Percentiles rank a stretch among this genome's conserved stretches.
Conservation (phyloP, 169 alveolate genomes). For the Plasmodium cynomolgi region DNA sequence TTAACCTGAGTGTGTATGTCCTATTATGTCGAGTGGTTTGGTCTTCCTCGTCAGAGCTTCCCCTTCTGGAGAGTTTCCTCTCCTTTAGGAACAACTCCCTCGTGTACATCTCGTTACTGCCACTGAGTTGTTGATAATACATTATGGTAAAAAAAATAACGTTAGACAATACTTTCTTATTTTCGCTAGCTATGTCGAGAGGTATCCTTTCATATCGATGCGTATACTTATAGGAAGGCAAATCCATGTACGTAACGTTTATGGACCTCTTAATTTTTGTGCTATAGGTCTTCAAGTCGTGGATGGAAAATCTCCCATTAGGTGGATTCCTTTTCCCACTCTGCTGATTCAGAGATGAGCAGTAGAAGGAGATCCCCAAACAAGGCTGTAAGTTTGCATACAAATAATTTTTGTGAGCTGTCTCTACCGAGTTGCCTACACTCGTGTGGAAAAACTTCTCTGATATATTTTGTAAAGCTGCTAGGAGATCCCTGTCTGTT, state of each 20-base stretch:
- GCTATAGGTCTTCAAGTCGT: conserved; percentile 14
- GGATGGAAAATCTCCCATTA: not conserved
- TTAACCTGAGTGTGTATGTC: not conserved
- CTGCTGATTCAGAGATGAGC: conserved; percentile 4
- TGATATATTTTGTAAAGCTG: not conserved
- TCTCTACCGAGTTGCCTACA: not conserved
- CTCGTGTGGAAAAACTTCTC: not conserved
- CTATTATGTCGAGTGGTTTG: not conserved
- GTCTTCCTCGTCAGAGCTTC: not conserved
- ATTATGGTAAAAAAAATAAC: conserved; percentile 28
- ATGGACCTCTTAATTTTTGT: conserved; percentile 22
- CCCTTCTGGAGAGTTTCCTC: not conserved
- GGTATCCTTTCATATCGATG: not conserved
- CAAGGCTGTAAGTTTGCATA: conserved; percentile 31
- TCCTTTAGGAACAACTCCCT: not conserved
- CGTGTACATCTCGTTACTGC: not conserved
- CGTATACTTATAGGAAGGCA: conserved; percentile 12
- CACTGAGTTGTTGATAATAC: conserved; percentile 17
- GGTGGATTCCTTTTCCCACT: not conserved
- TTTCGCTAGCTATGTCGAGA: conserved; percentile 11
- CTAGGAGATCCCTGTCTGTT: not conserved
- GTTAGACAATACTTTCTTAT: conserved; percentile 12
- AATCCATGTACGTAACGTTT: conserved; percentile 17
- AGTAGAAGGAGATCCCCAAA: conserved; percentile 33
- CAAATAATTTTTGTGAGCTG: conserved; percentile 9